These are phyloP conservation scores for Paraconiothyrium brasiliense DNA, from an alignment of 2,329 filamentous ascomycete species.

Conservation along the genomic window DNA sequence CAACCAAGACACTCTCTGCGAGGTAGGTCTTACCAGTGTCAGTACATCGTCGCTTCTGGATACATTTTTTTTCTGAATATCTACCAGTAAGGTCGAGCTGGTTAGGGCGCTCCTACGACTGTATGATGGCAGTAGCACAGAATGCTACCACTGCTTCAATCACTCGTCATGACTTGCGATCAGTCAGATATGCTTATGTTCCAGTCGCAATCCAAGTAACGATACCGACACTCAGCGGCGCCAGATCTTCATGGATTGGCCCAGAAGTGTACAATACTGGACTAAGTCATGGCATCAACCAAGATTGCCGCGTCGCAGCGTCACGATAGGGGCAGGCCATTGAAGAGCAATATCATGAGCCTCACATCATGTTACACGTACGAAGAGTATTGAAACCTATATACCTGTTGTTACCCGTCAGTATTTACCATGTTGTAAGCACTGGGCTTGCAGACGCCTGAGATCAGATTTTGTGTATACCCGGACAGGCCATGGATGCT, in stretches of 20 bases:
- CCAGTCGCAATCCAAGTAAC: not conserved
- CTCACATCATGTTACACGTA: not conserved
- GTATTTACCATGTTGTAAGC: not conserved
- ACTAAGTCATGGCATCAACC: not conserved
- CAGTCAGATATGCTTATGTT: too few species aligned
- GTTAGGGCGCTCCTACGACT: too few species aligned
- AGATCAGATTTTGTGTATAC: not conserved
- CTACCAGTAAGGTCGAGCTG: too few species aligned
- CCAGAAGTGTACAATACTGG: not conserved
- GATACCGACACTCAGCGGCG: not conserved
- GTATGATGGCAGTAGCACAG: too few species aligned
- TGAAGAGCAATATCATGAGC: not conserved
- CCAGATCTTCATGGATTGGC: not conserved
- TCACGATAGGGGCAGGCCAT: not conserved
- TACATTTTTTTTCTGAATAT: too few species aligned
- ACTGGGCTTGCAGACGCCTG: not conserved
- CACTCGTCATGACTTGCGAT: too few species aligned
- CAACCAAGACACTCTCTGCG: too few species aligned
- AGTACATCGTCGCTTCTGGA: too few species aligned
- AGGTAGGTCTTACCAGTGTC: too few species aligned
- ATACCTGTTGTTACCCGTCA: not conserved
- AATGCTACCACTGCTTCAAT: too few species aligned
- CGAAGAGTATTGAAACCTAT: not conserved
- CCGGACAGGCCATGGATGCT: not conserved
- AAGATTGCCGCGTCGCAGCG: not conserved